Evolutionary conservation across 306 rosid genomes (phyloP).

Genomic region (Rosa multiflora): DNA sequence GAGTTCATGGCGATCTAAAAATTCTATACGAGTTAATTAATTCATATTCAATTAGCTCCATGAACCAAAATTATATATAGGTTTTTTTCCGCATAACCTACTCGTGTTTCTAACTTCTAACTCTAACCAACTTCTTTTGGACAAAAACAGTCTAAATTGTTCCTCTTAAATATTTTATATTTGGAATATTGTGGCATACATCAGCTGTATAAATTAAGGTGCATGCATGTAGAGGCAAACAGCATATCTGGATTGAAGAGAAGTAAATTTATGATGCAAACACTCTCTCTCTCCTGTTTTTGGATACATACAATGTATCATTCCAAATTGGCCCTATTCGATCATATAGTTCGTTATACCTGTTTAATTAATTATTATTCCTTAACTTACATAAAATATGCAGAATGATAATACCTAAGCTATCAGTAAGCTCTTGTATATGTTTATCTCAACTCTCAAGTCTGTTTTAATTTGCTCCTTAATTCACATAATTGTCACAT

Average conservation of each 20-base stretch:
- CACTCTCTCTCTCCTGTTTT: not conserved
- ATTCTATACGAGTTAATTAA: not conserved
- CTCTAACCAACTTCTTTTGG: not conserved
- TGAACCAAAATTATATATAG: not conserved
- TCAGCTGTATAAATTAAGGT: constrained; percentile 11
- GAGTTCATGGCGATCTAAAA: too few species aligned
- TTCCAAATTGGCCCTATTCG: not conserved
- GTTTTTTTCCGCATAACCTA: not conserved
- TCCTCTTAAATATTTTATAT: not conserved
- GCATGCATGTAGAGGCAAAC: constrained; percentile 19
- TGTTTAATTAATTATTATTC: constrained; percentile 4
- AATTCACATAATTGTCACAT: constrained; percentile 42
- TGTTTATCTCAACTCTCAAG: constrained; percentile 12
- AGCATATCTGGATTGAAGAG: not conserved
- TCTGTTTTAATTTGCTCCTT: constrained; percentile 15
- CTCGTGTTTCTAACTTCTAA: not conserved
- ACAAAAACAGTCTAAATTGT: not conserved
- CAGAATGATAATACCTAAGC: constrained; percentile 9
- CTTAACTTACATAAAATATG: not conserved
- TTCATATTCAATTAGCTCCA: not conserved
- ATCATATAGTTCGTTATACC: not conserved
- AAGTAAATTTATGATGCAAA: constrained; percentile 6
- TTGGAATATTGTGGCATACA: not conserved
- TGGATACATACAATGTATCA: constrained; percentile 8
- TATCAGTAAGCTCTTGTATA: not conserved